Evolutionary conservation across 495 filamentous ascomycete species (phyloP), one percentile per base, ranked within the genome.

Genomic region (Barbatosphaeria neglecta): DNA sequence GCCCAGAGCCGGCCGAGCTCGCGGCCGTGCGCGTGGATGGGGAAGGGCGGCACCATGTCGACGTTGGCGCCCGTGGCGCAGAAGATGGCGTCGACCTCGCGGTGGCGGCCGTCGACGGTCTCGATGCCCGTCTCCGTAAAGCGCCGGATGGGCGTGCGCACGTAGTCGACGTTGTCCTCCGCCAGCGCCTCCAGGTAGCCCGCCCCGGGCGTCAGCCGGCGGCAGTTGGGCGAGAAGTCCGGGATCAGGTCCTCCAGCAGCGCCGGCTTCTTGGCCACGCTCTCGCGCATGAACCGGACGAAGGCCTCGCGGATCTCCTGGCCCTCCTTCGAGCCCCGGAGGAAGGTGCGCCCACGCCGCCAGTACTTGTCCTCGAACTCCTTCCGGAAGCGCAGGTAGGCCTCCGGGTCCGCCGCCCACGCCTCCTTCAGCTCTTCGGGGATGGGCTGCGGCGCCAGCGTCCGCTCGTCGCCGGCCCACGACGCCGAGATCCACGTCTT

Each of bases 151-250:
- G 58, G 66, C 0, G 67, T 69, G 39, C 64, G 65, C 54, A 84
- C 75, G 49, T 79, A 78, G 44, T 67, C 62, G 22, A 81, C 79
- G 47, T 87, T 85, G 17, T 74, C 67, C 56, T 81, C 69, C 2
- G 71, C 63, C 39, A 88, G 60, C 13, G 82, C 75, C 51, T 87
- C 83, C 16, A 88, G 74, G 56, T 87, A 88, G 0, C 80, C 81
- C 6, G 79, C 79, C 0, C 82, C 84, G 0, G 83, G 83, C 0
- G 84, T 88, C 0, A 85, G 67, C 13, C 84, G 78, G 40, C 82
- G 74, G 53, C 83, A 88, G 56, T 78, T 74, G 4, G 80, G 79
- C 0, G 73, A 69, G 55, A 83, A 88, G 47, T 81, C 74, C 0
- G 83, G 83, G 25, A 79, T 65, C 39, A 83, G 69, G 25, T 69